phyloP scores from a whole-genome alignment of 2,329 filamentous ascomycete genomes.

The Corynespora cassiicola region DNA sequence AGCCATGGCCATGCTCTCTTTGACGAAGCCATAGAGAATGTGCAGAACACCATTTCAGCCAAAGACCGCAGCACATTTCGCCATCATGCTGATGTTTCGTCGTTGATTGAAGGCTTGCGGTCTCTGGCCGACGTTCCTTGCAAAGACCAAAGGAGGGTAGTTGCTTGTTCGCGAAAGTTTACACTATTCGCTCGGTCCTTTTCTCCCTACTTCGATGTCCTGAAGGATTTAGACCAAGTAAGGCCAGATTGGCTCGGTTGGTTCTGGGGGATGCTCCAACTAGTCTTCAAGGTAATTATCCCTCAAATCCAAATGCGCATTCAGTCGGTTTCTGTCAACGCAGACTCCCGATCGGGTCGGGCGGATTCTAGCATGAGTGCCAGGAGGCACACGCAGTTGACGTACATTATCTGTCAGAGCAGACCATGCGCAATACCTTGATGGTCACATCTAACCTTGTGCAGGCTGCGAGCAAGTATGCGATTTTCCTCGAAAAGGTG shows the following conservation, averaged over 20 bases:
- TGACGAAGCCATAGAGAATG: slow-evolving; percentile 23
- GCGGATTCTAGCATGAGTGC: too few species aligned
- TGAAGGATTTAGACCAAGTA: slow-evolving; percentile 23
- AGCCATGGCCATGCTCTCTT: slow-evolving; percentile 25
- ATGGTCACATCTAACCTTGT: too few species aligned
- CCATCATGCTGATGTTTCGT: slow-evolving; percentile 16
- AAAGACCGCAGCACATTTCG: slow-evolving; percentile 21
- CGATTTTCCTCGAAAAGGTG: slow-evolving; percentile 29
- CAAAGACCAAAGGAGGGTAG: slow-evolving; percentile 15
- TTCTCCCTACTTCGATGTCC: slow-evolving; percentile 33
- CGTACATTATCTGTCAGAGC: too few species aligned
- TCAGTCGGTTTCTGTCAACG: too few species aligned
- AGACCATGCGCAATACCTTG: too few species aligned
- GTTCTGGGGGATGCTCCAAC: slow-evolving; percentile 29
- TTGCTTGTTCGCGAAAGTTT: slow-evolving; percentile 24
- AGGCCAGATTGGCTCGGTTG: slow-evolving; percentile 25
- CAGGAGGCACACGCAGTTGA: too few species aligned
- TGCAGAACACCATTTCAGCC: slow-evolving; percentile 25
- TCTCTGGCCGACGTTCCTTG: slow-evolving; percentile 11
- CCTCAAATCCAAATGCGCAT: too few species aligned
- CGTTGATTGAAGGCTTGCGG: slow-evolving; percentile 26
- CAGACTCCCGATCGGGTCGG: too few species aligned
- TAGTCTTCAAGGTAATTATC: slow-evolving; percentile 32
- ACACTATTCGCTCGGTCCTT: slow-evolving; percentile 26
- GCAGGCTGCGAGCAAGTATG: slow-evolving; percentile 27